phyloP scores from a whole-genome alignment of 257 asterid species.

The Capsicum chinense region DNA sequence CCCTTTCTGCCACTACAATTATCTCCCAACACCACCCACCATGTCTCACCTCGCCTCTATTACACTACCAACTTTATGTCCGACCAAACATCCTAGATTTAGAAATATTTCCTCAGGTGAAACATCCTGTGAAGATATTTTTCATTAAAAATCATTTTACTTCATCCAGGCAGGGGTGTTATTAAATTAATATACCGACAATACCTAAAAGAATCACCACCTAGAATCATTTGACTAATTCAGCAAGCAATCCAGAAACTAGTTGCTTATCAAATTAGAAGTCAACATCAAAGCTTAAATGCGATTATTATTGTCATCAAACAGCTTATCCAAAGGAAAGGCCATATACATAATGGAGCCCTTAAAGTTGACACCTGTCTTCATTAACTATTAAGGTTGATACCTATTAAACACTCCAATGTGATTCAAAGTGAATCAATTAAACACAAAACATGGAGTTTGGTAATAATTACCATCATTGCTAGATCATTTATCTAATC shows the following conservation, averaged over 20 bases:
- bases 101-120: background rate
- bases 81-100: background rate
- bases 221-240: slow-evolving; percentile 13
- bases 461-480: background rate
- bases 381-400: background rate
- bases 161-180: background rate
- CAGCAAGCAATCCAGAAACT: slow-evolving; percentile 10
- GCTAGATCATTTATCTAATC: background rate
- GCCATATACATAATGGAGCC: background rate
- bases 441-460: background rate
- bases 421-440: background rate
- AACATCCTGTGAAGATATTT: background rate
- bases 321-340: background rate
- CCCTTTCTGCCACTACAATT: background rate
- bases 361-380: background rate
- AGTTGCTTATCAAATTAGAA: background rate
- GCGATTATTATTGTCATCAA: background rate
- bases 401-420: background rate
- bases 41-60: slow-evolving; percentile 10
- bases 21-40: background rate
- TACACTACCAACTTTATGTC: background rate
- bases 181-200: background rate
- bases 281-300: slow-evolving; percentile 2
- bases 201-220: slow-evolving; percentile 1
- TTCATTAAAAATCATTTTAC: background rate